These are phyloP conservation scores for Penicillium capsulatum DNA, from an alignment of 2,329 filamentous ascomycete species.

Conservation along the genomic window DNA sequence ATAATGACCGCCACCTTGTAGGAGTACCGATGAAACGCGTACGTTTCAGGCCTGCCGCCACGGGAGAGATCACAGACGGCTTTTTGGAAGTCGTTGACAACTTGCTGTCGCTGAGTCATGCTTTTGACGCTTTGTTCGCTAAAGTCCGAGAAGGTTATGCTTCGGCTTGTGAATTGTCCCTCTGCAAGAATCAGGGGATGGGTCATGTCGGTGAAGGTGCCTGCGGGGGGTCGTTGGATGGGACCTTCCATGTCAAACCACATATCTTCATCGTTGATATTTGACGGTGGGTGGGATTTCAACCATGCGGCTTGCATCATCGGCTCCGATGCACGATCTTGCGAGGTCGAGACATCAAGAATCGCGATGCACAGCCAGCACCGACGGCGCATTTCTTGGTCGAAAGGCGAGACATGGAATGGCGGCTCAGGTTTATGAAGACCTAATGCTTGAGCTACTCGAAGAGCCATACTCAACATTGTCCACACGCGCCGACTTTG, in stretches of 20 bases:
- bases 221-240: slow-evolving; percentile 13
- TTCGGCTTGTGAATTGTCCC: slow-evolving; percentile 21
- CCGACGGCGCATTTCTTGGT: slow-evolving; percentile 30
- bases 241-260: slow-evolving; percentile 22
- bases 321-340: slow-evolving; percentile 32
- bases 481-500: slow-evolving; percentile 34
- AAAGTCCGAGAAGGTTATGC: slow-evolving; percentile 25
- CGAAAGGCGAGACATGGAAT: slow-evolving; percentile 28
- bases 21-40: slow-evolving; percentile 27
- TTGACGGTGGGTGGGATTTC: slow-evolving; percentile 23
- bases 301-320: slow-evolving; percentile 33
- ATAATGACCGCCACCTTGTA: slow-evolving; percentile 20
- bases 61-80: slow-evolving; percentile 19
- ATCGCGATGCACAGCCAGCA: slow-evolving; percentile 30
- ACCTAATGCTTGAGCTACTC: slow-evolving; percentile 30
- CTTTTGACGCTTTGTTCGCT: slow-evolving; percentile 21
- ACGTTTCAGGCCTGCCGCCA: slow-evolving; percentile 17
- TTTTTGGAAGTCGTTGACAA: slow-evolving; percentile 25
- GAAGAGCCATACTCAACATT: slow-evolving; percentile 31
- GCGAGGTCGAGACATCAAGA: slow-evolving; percentile 28
- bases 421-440: slow-evolving; percentile 28
- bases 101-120: slow-evolving; percentile 24
- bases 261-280: slow-evolving; percentile 31
- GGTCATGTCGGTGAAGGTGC: slow-evolving; percentile 29
- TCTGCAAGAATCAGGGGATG: slow-evolving; percentile 22